Percentiles rank a stretch among this genome's conserved stretches.
Conservation (phyloP, 2,329 filamentous ascomycete species). For the Calonectria henricotiae region DNA sequence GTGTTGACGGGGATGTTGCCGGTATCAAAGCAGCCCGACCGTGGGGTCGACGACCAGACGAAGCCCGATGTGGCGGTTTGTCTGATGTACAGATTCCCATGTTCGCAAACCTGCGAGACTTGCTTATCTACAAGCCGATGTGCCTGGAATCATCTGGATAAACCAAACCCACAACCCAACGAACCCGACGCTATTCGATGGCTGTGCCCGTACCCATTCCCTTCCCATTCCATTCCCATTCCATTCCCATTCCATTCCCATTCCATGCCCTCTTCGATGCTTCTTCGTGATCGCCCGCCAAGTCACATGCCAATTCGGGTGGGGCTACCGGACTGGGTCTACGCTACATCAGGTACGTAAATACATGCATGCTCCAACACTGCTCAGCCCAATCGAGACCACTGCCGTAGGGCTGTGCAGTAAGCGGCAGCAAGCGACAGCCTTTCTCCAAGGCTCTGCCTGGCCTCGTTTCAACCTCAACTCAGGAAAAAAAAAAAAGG, state of each 20-base stretch:
- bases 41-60: constrained; percentile 35
- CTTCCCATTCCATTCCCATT: background rate
- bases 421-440: constrained; percentile 12
- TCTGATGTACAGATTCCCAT: constrained; percentile 19
- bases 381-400: background rate
- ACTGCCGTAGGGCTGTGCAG: constrained; percentile 15
- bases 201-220: background rate
- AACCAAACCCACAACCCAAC: background rate
- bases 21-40: constrained; percentile 40
- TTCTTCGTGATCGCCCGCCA: constrained; percentile 15
- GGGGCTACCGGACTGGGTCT: background rate
- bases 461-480: constrained; percentile 8
- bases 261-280: constrained; percentile 12
- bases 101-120: constrained; percentile 18
- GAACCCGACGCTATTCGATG: background rate
- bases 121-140: background rate
- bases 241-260: background rate
- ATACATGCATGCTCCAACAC: background rate
- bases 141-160: constrained; percentile 25
- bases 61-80: constrained; percentile 44
- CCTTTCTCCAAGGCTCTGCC: constrained; percentile 2
- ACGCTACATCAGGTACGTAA: background rate
- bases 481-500: constrained; percentile 2
- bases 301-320: constrained; percentile 11
- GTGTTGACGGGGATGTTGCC: constrained; percentile 38